These are phyloP conservation scores for Crithidia thermophila DNA, from an alignment of 208 protist species.

Conservation along the genomic window DNA sequence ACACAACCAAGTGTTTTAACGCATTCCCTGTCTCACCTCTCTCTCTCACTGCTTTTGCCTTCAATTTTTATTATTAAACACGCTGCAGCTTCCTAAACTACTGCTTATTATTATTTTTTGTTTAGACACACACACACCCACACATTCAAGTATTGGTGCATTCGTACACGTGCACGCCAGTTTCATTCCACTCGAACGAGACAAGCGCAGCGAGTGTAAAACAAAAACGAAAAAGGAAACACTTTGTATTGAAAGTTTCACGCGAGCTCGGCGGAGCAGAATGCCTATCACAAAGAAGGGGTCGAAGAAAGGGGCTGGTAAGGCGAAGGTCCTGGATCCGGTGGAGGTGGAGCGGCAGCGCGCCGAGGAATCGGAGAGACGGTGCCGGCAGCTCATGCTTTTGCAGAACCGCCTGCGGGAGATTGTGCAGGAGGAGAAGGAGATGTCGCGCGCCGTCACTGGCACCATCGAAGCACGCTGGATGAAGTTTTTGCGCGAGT, in stretches of 20 bases:
- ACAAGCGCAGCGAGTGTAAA: no score
- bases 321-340: conserved; percentile 51
- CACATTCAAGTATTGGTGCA: neutral
- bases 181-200: no score
- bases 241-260: neutral
- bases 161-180: no score
- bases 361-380: conserved; percentile 76
- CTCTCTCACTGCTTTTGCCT: neutral
- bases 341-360: conserved; percentile 58
- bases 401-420: conserved; percentile 74
- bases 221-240: neutral
- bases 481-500: conserved; percentile 91
- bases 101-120: no score
- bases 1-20: no score
- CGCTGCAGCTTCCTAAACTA: no score
- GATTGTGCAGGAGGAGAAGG: conserved; percentile 83
- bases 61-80: no score
- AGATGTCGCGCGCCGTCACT: conserved; percentile 44
- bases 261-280: conserved; percentile 1
- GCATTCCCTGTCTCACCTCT: no score
- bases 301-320: conserved; percentile 28
- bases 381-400: conserved; percentile 68
- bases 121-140: no score
- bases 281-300: conserved; percentile 30
- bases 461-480: conserved; percentile 84